Conservation (phyloP, 306 rosid genomes). For the Cicer cuneatum region DNA sequence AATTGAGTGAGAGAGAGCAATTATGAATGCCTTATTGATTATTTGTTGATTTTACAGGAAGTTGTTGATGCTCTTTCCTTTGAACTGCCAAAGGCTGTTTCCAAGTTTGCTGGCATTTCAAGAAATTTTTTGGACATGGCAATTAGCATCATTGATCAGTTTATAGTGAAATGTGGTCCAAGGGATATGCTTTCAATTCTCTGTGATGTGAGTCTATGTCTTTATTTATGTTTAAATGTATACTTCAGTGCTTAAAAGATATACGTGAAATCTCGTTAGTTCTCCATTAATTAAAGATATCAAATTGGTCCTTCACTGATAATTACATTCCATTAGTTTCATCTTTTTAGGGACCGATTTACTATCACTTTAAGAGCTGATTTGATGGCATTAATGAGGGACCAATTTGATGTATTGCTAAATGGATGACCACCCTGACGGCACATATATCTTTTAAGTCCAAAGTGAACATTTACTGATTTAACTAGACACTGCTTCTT, state of each 20-base stretch:
- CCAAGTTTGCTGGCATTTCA: constrained; percentile 68
- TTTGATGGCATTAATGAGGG: constrained; percentile 13
- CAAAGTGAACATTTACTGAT: constrained; percentile 10
- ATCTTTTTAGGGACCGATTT: constrained; percentile 7
- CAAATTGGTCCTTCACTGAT: constrained; percentile 14
- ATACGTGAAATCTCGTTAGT: neutral
- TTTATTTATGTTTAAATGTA: constrained; percentile 13
- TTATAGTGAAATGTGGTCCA: constrained; percentile 66
- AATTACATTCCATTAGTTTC: constrained; percentile 17
- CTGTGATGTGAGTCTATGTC: constrained; percentile 56
- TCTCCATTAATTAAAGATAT: neutral
- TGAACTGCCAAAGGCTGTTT: constrained; percentile 76
- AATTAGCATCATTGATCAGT: constrained; percentile 62
- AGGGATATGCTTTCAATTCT: constrained; percentile 85
- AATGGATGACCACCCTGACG: constrained; percentile 19
- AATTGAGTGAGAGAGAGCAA: neutral
- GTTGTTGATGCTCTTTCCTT: constrained; percentile 71
- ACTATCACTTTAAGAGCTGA: neutral
- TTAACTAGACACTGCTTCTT: neutral
- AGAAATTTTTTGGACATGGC: constrained; percentile 65
- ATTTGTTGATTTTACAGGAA: constrained; percentile 54
- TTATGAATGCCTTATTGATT: neutral
- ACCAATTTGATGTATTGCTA: neutral
- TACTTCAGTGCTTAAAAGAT: constrained; percentile 22
- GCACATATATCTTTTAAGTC: constrained; percentile 13